phyloP scores from a whole-genome alignment of 2,329 filamentous ascomycete genomes.

The Cordyceps cicadae region DNA sequence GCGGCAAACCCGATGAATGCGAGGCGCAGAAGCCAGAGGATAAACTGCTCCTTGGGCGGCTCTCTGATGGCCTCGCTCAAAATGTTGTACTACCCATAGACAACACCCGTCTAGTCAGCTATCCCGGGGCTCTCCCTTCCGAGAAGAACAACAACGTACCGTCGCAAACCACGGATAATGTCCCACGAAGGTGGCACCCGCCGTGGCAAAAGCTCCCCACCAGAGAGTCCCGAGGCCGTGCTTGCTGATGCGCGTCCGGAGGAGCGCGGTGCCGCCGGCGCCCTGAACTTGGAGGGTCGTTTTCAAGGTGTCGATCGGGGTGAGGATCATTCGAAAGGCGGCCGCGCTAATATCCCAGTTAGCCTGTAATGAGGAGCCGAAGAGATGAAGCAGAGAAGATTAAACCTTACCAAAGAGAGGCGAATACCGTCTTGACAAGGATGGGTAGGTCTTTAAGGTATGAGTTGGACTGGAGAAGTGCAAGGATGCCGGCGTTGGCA shows the following conservation, averaged over 20 bases:
- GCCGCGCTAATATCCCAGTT: conserved; percentile 27
- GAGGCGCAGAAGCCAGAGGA: conserved; percentile 35
- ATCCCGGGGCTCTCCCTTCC: no score
- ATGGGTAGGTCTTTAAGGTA: conserved; percentile 35
- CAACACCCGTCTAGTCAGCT: background rate
- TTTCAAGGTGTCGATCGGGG: conserved; percentile 41
- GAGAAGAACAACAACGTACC: conserved; percentile 18
- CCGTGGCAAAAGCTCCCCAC: conserved; percentile 42
- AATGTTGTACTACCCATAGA: conserved; percentile 32
- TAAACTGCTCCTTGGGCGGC: conserved; percentile 30
- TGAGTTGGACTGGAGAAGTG: conserved; percentile 37
- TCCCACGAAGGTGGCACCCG: conserved; percentile 39
- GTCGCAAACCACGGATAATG: conserved; percentile 44
- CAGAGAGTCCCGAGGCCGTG: conserved; percentile 38
- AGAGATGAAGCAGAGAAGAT: no score
- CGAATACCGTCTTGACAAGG: conserved; percentile 37
- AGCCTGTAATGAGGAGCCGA: background rate
- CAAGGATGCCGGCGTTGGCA: conserved; percentile 41
- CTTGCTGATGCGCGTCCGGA: conserved; percentile 35
- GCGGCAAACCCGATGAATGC: conserved; percentile 28
- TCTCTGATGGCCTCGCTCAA: conserved; percentile 31
- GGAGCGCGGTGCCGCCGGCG: conserved; percentile 30
- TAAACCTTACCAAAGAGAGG: conserved; percentile 32
- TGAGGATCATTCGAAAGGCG: conserved; percentile 38
- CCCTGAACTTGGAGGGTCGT: conserved; percentile 42